A percentile compares a stretch with the other conserved stretches of the same genome.
phyloP scores from a whole-genome alignment of 352 stramenopile species.

The Pythium periplocum region DNA sequence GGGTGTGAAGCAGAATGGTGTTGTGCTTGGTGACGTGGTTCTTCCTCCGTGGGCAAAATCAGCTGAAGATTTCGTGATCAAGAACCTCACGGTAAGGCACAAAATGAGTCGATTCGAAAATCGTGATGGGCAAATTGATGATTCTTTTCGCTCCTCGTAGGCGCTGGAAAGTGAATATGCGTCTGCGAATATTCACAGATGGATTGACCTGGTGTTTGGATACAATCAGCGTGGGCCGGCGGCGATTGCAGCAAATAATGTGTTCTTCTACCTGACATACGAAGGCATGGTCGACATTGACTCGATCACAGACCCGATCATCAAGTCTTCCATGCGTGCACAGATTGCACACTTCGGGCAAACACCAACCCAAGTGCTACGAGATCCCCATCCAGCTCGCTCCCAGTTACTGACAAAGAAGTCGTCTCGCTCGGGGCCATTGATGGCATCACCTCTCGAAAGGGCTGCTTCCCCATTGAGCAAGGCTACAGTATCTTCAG shows the following conservation, averaged over 20 bases:
- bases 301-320: conserved; percentile 89
- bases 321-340: conserved; percentile 92
- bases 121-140: conserved; percentile 3
- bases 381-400: conserved; percentile 70
- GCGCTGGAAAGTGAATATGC: conserved; percentile 85
- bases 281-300: conserved; percentile 98
- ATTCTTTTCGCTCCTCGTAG: conserved; percentile 18
- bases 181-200: conserved; percentile 79
- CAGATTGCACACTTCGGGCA: conserved; percentile 99
- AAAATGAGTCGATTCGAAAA: conserved; percentile 10
- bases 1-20: conserved; percentile 76
- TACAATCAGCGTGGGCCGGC: conserved; percentile 66
- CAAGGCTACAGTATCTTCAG: too few species aligned
- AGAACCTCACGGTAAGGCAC: conserved; percentile 61
- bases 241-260: conserved; percentile 92
- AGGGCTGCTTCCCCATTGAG: too few species aligned
- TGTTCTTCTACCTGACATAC: conserved; percentile 99
- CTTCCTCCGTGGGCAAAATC: conserved; percentile 88
- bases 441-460: background rate
- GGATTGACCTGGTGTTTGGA: conserved; percentile 86
- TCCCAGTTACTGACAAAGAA: background rate
- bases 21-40: conserved; percentile 89
- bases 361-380: conserved; percentile 96
- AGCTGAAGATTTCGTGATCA: conserved; percentile 80
- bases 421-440: background rate